Evolutionary conservation across 495 filamentous ascomycete species (phyloP).

Genomic region (Tuber microsphaerosporum): DNA sequence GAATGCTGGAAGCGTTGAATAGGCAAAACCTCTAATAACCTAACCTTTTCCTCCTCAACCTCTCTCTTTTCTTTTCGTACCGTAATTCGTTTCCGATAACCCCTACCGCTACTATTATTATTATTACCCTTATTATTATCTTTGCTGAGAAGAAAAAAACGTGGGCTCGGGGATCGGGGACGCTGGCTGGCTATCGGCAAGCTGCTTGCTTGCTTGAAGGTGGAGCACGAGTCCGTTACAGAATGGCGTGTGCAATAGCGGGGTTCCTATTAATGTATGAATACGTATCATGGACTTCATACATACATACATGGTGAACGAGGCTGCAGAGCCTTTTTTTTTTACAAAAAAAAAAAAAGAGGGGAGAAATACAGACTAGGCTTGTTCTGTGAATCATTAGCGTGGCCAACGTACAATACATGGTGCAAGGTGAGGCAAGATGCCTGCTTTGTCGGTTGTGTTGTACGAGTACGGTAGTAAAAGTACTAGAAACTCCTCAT

Average conservation of each 20-base stretch:
- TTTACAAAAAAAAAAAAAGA: not conserved
- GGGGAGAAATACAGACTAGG: not conserved
- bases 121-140: not conserved
- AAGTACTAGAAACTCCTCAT: not conserved
- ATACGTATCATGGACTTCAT: conserved; percentile 1
- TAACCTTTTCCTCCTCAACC: not conserved
- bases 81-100: not conserved
- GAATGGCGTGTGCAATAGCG: not conserved
- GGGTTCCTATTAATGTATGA: not conserved
- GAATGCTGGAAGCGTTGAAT: not conserved
- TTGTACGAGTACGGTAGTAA: not conserved
- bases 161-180: not conserved
- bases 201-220: not conserved
- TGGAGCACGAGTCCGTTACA: not conserved
- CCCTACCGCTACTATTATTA: not conserved
- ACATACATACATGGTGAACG: conserved; percentile 2
- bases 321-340: not conserved
- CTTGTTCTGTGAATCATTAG: not conserved
- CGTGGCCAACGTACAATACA: not conserved
- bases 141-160: not conserved
- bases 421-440: not conserved
- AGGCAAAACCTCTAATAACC: not conserved
- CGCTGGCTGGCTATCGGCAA: not conserved
- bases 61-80: not conserved
- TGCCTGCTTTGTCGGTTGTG: not conserved